phyloP scores from a whole-genome alignment of 176 grass and related monocot genomes.

The Avena insularis region DNA sequence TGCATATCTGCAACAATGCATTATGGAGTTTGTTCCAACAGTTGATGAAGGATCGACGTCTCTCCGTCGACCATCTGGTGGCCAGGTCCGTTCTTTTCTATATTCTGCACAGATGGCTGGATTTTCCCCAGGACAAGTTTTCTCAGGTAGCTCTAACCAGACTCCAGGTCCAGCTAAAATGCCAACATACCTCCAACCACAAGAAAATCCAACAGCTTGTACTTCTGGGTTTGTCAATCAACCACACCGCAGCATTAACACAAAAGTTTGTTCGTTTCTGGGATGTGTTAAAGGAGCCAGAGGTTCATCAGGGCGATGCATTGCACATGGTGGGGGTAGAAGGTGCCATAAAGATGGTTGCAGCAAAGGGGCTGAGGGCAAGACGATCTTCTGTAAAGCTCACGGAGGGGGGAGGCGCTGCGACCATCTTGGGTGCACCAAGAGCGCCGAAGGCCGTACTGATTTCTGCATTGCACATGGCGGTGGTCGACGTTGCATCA shows the following conservation, averaged over 20 bases:
- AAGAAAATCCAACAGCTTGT: slow-evolving; percentile 47
- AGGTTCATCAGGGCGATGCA: slow-evolving; percentile 86
- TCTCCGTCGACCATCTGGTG: slow-evolving; percentile 63
- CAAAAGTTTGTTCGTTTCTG: slow-evolving; percentile 65
- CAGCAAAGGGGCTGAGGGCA: slow-evolving; percentile 80
- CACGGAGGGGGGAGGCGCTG: slow-evolving; percentile 81
- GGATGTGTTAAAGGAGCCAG: slow-evolving; percentile 85
- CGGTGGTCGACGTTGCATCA: slow-evolving; percentile 65
- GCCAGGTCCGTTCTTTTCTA: slow-evolving; percentile 63
- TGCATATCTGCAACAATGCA: slow-evolving; percentile 29
- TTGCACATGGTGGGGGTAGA: slow-evolving; percentile 79
- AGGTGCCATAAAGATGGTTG: slow-evolving; percentile 78
- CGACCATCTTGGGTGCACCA: slow-evolving; percentile 71
- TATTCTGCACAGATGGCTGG: slow-evolving; percentile 26
- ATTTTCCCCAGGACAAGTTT: slow-evolving; percentile 21
- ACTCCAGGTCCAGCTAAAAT: not conserved
- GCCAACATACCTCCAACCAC: slow-evolving; percentile 39
- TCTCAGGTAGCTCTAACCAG: slow-evolving; percentile 31
- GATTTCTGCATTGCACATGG: slow-evolving; percentile 81
- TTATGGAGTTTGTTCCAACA: slow-evolving; percentile 54
- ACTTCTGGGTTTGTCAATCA: slow-evolving; percentile 48
- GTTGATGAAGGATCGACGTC: slow-evolving; percentile 89
- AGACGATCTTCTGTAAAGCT: slow-evolving; percentile 84
- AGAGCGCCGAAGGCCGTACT: slow-evolving; percentile 80
- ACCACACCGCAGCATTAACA: slow-evolving; percentile 49